phyloP scores from a whole-genome alignment of 352 stramenopile species.

The Bremia lactucae region DNA sequence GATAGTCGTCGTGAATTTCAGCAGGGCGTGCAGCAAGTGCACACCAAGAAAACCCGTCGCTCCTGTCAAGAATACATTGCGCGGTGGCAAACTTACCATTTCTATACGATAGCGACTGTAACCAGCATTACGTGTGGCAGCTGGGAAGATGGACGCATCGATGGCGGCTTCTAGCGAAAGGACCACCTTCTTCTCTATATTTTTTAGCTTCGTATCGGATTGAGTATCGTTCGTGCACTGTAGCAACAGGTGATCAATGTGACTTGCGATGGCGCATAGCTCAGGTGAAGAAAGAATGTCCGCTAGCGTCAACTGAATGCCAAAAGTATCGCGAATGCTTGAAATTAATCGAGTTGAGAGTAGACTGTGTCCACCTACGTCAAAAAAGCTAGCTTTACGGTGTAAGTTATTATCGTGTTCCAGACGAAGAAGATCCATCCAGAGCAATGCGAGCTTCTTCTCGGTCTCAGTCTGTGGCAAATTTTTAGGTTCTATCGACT shows the following conservation, averaged over 20 bases:
- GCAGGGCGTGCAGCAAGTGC: constrained; percentile 74
- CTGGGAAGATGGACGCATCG: constrained; percentile 62
- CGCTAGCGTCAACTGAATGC: constrained; percentile 57
- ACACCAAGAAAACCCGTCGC: constrained; percentile 86
- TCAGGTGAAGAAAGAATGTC: constrained; percentile 57
- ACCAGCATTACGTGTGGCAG: constrained; percentile 52
- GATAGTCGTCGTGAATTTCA: constrained; percentile 54
- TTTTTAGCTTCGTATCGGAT: background rate
- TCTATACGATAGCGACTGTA: constrained; percentile 77
- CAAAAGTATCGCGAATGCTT: constrained; percentile 53
- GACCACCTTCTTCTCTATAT: constrained; percentile 32
- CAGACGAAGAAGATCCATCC: constrained; percentile 56
- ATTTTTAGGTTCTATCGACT: constrained; percentile 27
- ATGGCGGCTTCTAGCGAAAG: constrained; percentile 54
- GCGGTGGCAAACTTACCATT: constrained; percentile 59
- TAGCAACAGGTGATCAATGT: constrained; percentile 38
- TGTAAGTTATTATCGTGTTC: constrained; percentile 43
- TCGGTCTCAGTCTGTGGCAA: constrained; percentile 52
- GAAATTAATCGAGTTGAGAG: constrained; percentile 64
- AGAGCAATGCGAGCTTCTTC: constrained; percentile 44
- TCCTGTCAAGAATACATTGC: constrained; percentile 82
- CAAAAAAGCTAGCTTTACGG: constrained; percentile 66
- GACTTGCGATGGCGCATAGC: constrained; percentile 41
- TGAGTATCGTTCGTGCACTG: constrained; percentile 2
- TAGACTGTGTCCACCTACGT: constrained; percentile 71